phyloP scores from a whole-genome alignment of 805 yeast genomes.

The Saccharomyces paradoxus region DNA sequence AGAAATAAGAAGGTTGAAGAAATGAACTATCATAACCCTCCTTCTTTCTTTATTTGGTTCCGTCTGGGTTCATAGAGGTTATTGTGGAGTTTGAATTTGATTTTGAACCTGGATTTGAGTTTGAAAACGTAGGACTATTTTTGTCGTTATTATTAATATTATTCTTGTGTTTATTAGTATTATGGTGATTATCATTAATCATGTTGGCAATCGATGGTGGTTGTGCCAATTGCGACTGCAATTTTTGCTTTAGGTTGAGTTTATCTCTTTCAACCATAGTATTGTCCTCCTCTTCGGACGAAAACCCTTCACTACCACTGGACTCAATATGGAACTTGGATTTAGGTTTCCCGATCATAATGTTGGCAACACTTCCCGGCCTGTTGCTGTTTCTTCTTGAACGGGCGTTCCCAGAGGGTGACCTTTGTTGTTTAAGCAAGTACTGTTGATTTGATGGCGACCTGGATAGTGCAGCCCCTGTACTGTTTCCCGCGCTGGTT shows the following conservation, averaged over 20 bases:
- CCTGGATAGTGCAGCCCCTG: not conserved
- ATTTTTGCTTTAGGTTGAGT: not conserved
- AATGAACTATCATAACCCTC: not conserved
- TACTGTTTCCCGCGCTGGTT: not conserved
- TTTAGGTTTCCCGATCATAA: not conserved
- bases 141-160: not conserved
- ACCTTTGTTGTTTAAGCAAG: slow-evolving; percentile 5
- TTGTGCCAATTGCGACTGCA: not conserved
- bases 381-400: not conserved
- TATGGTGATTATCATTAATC: not conserved
- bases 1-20: not conserved
- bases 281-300: slow-evolving; percentile 20
- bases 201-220: not conserved
- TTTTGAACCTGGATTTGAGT: not conserved
- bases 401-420: not conserved
- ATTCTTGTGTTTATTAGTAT: not conserved
- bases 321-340: slow-evolving; percentile 17
- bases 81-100: slow-evolving; percentile 3
- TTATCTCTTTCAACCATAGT: not conserved
- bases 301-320: slow-evolving; percentile 21
- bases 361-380: not conserved
- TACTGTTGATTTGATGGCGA: slow-evolving; percentile 1
- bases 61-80: not conserved
- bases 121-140: not conserved
- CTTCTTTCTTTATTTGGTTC: not conserved